Evolutionary conservation across 179 eudicot genomes (phyloP), one percentile per base, ranked within the genome.

Genomic region (Nepenthes alata): DNA sequence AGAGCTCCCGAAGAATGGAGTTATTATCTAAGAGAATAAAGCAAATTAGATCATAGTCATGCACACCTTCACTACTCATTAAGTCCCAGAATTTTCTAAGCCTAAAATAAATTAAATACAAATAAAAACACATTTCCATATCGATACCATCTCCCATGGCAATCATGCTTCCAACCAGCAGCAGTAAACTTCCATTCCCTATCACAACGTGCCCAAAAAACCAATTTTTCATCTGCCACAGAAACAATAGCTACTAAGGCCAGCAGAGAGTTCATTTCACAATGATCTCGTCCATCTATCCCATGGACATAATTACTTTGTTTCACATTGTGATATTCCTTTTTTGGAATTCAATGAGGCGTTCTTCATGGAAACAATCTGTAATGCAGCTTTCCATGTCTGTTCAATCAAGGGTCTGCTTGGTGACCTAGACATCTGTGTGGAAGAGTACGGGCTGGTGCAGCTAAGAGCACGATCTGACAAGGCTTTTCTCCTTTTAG

Each of bases 101-200:
- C 12, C 14, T 52, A n/a, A 49, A 35, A 25, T 53, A 60, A 55
- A 72, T 10, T 36, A 54, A 57, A 53, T 15, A 41, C 4, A 57
- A 37, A 14, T 10, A 41, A 6, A 50, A 59, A 65, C 82, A 73
- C 85, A 69, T 80, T 83, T 73, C 80, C 88, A 80, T 83, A 85
- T 64, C 70, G 79, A 53, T 66, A 80, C 88, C 88, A 83, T 58
- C 72, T 78, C 38, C 85, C 88, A 75, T 71, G 72, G 68, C 85
- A 56, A 70, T 80, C 81, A 2, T 83, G 85, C 72, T 80, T 83
- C 88, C 88, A 83, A 16, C 88, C 88, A 65, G 88, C 81, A 59
- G 77, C 82, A 16, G 81, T 83, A 48, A 80, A 83, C 76, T 78
- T 80, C 36, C 78, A 79, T 63, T 80, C 88, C 68, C 66, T 78